A percentile compares a stretch with the other conserved stretches of the same genome.
These are phyloP conservation scores for Blastobotrys persicus DNA, from an alignment of 1,139 yeast genomes.

Conservation along the genomic window DNA sequence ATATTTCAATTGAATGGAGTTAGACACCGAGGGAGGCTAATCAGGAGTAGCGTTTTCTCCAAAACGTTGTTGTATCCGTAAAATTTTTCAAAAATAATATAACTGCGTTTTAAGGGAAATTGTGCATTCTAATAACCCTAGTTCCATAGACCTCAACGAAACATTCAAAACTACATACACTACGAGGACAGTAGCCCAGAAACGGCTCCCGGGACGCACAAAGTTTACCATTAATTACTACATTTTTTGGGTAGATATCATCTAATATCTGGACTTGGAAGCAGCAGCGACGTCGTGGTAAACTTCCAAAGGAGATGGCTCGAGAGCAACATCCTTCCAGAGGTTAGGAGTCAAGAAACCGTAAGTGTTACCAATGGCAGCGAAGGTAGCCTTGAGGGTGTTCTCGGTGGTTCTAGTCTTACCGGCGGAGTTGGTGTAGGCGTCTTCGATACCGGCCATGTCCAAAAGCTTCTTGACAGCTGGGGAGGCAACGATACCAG, in stretches of 20 bases:
- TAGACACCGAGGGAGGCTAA: too few relatives aligned
- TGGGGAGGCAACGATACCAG: conserved; percentile 99
- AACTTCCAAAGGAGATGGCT: conserved; percentile 91
- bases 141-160: not conserved
- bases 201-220: too few relatives aligned
- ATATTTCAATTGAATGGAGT: too few relatives aligned
- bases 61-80: too few relatives aligned
- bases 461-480: conserved; percentile 98
- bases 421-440: conserved; percentile 98
- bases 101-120: too few relatives aligned
- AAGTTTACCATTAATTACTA: conserved; percentile 2
- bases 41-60: too few relatives aligned
- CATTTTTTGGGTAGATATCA: conserved; percentile 10
- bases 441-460: conserved; percentile 99
- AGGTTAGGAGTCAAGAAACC: conserved; percentile 99
- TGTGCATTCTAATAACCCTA: not conserved
- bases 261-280: conserved; percentile 27
- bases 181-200: too few relatives aligned
- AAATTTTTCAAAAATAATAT: too few relatives aligned
- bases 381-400: conserved; percentile 99
- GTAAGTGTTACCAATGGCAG: conserved; percentile 99
- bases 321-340: conserved; percentile 85
- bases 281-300: conserved; percentile 46
- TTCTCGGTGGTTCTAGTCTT: conserved; percentile 99
- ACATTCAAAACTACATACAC: too few relatives aligned